These are phyloP conservation scores for Botryosphaeria dothidea DNA, from an alignment of 2,329 filamentous ascomycete species.

Conservation along the genomic window DNA sequence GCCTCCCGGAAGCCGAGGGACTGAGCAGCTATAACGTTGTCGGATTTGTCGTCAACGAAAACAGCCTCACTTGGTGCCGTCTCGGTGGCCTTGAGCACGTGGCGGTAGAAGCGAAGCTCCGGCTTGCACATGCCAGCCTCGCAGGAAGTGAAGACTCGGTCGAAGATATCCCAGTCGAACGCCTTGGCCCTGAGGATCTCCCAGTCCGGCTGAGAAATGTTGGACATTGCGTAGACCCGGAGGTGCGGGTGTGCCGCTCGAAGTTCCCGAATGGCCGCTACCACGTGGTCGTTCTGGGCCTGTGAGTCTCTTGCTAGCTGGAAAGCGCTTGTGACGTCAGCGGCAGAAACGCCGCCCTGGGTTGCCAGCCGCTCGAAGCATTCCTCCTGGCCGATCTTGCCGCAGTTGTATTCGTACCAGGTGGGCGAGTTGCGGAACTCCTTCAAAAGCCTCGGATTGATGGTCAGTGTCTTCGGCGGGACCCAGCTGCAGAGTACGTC, in stretches of 20 bases:
- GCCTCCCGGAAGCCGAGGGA: conserved; percentile 31
- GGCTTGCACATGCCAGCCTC: conserved; percentile 38
- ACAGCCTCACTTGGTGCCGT: conserved; percentile 23
- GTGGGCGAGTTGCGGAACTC: conserved; percentile 29
- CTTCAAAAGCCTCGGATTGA: conserved; percentile 26
- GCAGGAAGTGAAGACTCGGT: conserved; percentile 37
- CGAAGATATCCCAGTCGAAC: conserved; percentile 36
- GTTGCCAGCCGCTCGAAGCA: conserved; percentile 23
- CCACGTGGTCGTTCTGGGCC: conserved; percentile 26
- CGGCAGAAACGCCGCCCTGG: conserved; percentile 27
- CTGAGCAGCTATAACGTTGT: conserved; percentile 29
- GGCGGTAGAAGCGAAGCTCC: conserved; percentile 33
- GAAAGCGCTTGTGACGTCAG: conserved; percentile 30
- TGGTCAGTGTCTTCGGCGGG: conserved; percentile 26
- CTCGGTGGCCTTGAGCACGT: conserved; percentile 30
- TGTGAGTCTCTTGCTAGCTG: conserved; percentile 31
- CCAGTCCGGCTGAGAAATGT: conserved; percentile 32
- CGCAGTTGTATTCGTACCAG: conserved; percentile 33
- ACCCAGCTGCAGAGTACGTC: conserved; percentile 39
- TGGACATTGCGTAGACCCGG: conserved; percentile 36
- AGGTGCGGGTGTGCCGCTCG: conserved; percentile 22
- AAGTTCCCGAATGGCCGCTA: conserved; percentile 25
- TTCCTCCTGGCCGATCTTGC: conserved; percentile 26
- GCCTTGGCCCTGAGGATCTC: conserved; percentile 26
- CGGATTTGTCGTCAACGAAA: conserved; percentile 34